Evolutionary conservation across 805 yeast species (phyloP).

Genomic region (Ogataea chonburiensis): DNA sequence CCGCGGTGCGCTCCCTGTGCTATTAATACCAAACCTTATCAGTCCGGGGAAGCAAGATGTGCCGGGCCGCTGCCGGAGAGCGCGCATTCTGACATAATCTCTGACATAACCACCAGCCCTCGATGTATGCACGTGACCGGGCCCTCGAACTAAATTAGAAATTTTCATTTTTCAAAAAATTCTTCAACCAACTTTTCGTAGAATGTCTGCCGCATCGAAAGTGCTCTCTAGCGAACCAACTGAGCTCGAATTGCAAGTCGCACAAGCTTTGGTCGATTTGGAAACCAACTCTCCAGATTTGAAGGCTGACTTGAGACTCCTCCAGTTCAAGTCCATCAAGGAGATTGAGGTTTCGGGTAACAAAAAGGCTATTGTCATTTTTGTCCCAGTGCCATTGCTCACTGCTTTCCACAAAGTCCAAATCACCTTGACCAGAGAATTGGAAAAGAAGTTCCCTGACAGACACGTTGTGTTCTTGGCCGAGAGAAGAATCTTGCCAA

Average conservation of each 20-base stretch:
- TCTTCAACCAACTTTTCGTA: constrained; percentile 23
- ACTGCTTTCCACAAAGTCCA: constrained; percentile 95
- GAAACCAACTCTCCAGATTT: constrained; percentile 91
- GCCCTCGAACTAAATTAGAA: constrained; percentile 5
- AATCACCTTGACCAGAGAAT: constrained; percentile 96
- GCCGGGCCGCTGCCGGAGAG: too few relatives aligned
- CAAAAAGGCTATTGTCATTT: constrained; percentile 97
- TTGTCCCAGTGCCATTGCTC: constrained; percentile 96
- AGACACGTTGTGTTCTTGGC: constrained; percentile 99
- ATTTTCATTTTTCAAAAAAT: constrained; percentile 12
- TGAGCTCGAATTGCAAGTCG: constrained; percentile 99
- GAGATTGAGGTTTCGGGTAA: constrained; percentile 98
- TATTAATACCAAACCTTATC: too few relatives aligned
- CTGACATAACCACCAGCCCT: too few relatives aligned
- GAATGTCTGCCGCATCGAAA: constrained; percentile 96
- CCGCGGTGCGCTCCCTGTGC: too few relatives aligned
- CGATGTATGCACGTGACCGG: too few relatives aligned
- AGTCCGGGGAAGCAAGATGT: too few relatives aligned
- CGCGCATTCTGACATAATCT: too few relatives aligned
- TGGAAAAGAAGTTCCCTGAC: constrained; percentile 99
- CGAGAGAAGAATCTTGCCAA: constrained; percentile 99
- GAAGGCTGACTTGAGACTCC: constrained; percentile 97
- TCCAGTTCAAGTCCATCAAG: constrained; percentile 97
- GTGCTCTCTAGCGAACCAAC: constrained; percentile 92
- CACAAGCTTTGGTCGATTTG: constrained; percentile 96